Conservation (phyloP, 805 yeast species). For the Kluyveromyces siamensis region DNA sequence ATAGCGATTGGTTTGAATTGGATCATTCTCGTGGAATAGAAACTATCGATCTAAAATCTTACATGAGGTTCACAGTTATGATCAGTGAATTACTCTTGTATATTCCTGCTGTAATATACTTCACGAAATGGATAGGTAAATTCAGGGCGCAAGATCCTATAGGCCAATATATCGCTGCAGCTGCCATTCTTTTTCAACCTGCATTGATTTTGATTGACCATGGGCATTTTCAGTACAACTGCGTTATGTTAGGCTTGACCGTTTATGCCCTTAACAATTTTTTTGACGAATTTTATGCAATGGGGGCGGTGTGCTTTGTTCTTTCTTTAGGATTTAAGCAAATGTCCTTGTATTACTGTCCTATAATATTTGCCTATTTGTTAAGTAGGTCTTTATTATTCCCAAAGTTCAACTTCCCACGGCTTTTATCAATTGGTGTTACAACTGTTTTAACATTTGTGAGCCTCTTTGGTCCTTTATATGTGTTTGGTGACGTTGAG, state of each 20-base stretch:
- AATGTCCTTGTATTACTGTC: slow-evolving; percentile 91
- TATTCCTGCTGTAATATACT: slow-evolving; percentile 71
- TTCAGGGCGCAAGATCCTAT: slow-evolving; percentile 49
- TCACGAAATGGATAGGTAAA: slow-evolving; percentile 63
- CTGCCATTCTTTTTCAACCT: slow-evolving; percentile 80
- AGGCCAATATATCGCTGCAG: slow-evolving; percentile 67
- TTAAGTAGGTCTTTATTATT: slow-evolving; percentile 40
- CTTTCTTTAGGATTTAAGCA: slow-evolving; percentile 80
- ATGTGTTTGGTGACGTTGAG: slow-evolving; percentile 31
- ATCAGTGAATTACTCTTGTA: slow-evolving; percentile 65
- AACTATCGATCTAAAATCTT: slow-evolving; percentile 55
- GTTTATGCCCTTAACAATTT: slow-evolving; percentile 59
- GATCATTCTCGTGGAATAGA: slow-evolving; percentile 73
- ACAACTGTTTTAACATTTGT: slow-evolving; percentile 50
- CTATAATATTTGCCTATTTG: slow-evolving; percentile 74
- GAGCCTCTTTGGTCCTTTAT: slow-evolving; percentile 51
- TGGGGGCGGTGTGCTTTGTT: slow-evolving; percentile 73
- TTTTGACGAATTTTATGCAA: slow-evolving; percentile 48
- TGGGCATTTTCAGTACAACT: slow-evolving; percentile 94
- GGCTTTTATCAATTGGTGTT: slow-evolving; percentile 54
- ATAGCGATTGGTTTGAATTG: slow-evolving; percentile 68
- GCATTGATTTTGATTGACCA: slow-evolving; percentile 79
- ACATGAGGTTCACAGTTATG: slow-evolving; percentile 75
- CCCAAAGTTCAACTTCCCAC: slow-evolving; percentile 42
- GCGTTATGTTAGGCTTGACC: slow-evolving; percentile 87